Evolutionary conservation across 2,329 filamentous ascomycete genomes (phyloP), one percentile per base, ranked within the genome.

Genomic region (Ascochyta fabae): DNA sequence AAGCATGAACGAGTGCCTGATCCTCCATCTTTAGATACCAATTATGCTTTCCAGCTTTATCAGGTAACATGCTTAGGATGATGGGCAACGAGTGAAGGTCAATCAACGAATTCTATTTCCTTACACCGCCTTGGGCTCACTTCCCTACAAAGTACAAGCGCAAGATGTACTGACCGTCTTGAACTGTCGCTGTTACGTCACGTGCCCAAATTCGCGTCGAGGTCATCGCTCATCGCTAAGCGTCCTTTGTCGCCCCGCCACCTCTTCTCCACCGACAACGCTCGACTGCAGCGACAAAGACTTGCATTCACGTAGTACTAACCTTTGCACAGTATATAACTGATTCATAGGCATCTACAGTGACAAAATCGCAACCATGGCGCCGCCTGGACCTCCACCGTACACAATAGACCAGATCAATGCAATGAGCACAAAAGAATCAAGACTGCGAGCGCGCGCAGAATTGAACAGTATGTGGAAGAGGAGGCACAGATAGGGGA

Each of bases 381-480:
- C 61, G 44, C 62, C 61, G 4, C 60, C 58, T n/a, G 65, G 59
- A 19, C 66, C 65, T 3, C 68, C 68, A 4, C 67, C 67, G 24
- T 70, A 71, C 24, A 66, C 66, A 1, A 49, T 49, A 15, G 65
- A 67, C 35, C 63, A 68, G 40, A 64, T 71, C 40, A 54, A 54
- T n/a, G 58, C 62, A 12, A 66, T 71, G 46, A 62, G 60, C 38
- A 64, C 62, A 10, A 58, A 59, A 9, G 55, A 60, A 31, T 65
- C 66, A 35, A 49, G 55, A 27, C 41, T 64, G 42, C 60, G 62
- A 45, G 69, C 69, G 7, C 50, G 50, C 39, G 67, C 69, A 36
- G 67, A 68, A 48, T 47, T 69, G n/a, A 60, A 53, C 42, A 70
- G 69, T 70, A 68, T 26, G 68, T 67, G 53, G 35, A 59, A 61